Evolutionary conservation across 1,284 basidiomycete genomes (phyloP).

Genomic region (Cutaneotrichosporon sp.): DNA sequence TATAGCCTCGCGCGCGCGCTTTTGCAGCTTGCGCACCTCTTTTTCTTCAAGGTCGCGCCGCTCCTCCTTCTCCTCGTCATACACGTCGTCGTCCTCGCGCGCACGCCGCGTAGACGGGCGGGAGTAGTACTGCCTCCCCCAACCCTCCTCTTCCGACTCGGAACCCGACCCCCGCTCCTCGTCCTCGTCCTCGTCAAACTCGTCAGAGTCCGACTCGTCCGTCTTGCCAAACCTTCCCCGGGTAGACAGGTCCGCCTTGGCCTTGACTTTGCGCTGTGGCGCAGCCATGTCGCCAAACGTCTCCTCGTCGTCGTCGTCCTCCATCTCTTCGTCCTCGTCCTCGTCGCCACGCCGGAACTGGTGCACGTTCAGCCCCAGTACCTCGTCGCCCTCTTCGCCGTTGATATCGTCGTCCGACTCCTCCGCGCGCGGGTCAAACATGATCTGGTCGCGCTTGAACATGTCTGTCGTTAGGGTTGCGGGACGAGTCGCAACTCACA

Average conservation of each 20-base stretch:
- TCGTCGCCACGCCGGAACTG: conserved; percentile 33
- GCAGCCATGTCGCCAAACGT: conserved; percentile 19
- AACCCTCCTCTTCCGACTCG: conserved; percentile 58
- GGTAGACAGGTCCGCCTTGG: conserved; percentile 36
- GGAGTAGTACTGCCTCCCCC: conserved; percentile 83
- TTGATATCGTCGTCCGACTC: conserved; percentile 42
- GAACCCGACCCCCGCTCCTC: conserved; percentile 22
- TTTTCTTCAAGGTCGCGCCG: conserved; percentile 21
- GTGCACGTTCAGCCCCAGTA: conserved; percentile 56
- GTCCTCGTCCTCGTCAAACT: conserved; percentile 49
- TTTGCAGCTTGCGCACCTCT: conserved; percentile 63
- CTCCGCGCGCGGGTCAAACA: conserved; percentile 62
- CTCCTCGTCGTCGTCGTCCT: conserved; percentile 49
- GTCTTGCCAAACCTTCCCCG: conserved; percentile 47
- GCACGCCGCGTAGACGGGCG: conserved; percentile 39
- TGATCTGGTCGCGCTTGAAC: conserved; percentile 64
- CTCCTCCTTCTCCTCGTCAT: conserved; percentile 52
- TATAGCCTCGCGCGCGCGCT: conserved; percentile 66
- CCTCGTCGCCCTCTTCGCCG: conserved; percentile 56
- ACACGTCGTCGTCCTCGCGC: conserved; percentile 16
- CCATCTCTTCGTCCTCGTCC: conserved; percentile 36
- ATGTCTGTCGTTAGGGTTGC: conserved; percentile 33
- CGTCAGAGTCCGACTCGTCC: conserved; percentile 50
- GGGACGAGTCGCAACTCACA: conserved; percentile 42
- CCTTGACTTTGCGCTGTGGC: conserved; percentile 43